phyloP scores from a whole-genome alignment of 768 basidiomycete genomes.

The Ephemerocybe angulata region DNA sequence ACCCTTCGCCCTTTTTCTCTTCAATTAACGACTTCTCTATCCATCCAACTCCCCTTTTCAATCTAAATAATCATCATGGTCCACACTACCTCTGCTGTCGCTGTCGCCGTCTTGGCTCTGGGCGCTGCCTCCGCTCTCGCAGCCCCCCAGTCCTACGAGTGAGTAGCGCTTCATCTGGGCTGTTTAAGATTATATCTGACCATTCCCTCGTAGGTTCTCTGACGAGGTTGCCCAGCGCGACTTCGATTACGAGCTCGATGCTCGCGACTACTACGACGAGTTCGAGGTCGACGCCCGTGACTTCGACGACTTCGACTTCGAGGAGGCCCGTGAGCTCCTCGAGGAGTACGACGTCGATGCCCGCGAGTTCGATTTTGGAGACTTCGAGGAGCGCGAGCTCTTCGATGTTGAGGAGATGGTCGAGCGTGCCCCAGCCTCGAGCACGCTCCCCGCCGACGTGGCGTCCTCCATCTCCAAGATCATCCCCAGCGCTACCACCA shows the following conservation, averaged over 20 bases:
- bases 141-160: constrained; percentile 21
- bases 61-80: constrained; percentile 23
- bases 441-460: too few species aligned
- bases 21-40: constrained; percentile 13
- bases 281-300: constrained; percentile 22
- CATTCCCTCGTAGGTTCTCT: constrained; percentile 10
- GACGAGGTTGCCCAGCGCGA: constrained; percentile 20
- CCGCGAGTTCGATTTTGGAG: constrained; percentile 18
- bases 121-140: constrained; percentile 27
- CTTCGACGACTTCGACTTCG: constrained; percentile 12
- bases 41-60: constrained; percentile 8
- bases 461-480: constrained; percentile 8
- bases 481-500: constrained; percentile 16
- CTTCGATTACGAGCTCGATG: constrained; percentile 17
- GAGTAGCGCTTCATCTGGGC: too few species aligned
- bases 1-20: constrained; percentile 20
- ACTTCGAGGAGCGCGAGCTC: constrained; percentile 22
- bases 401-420: constrained; percentile 16
- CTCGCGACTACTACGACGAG: constrained; percentile 16
- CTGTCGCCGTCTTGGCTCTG: constrained; percentile 29
- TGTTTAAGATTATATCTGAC: neutral
- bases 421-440: constrained; percentile 13
- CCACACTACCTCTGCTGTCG: constrained; percentile 28
- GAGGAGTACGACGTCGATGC: constrained; percentile 17
- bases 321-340: constrained; percentile 1